Conservation (phyloP, 306 rosid genomes). For the Sesbania bispinosa region DNA sequence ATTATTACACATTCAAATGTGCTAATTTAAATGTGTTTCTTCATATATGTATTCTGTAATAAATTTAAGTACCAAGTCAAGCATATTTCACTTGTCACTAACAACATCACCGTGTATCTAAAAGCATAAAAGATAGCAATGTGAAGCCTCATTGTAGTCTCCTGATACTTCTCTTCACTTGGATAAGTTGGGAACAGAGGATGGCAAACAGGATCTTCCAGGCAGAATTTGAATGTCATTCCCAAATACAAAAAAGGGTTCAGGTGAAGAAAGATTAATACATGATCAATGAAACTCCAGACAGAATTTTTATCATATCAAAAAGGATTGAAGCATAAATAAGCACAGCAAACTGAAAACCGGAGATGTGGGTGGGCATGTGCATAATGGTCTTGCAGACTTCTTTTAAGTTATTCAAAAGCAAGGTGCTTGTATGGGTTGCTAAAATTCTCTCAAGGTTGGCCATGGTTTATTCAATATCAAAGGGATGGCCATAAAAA, state of each 20-base stretch:
- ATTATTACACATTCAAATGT: constrained; percentile 46
- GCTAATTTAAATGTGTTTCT: constrained; percentile 44
- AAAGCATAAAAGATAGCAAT: constrained; percentile 46
- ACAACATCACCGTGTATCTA: constrained; percentile 52
- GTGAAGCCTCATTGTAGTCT: constrained; percentile 67
- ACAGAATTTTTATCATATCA: constrained; percentile 35
- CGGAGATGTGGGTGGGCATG: constrained; percentile 47
- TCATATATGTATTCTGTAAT: constrained; percentile 64
- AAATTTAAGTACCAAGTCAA: constrained; percentile 60
- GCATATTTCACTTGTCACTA: constrained; percentile 60
- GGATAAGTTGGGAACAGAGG: no score
- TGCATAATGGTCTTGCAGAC: constrained; percentile 50
- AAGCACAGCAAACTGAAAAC: constrained; percentile 45
- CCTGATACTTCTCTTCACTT: constrained; percentile 52
- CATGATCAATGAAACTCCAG: constrained; percentile 43
- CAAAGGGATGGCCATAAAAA: constrained; percentile 67
- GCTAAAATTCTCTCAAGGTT: constrained; percentile 62
- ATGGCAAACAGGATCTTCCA: constrained; percentile 30
- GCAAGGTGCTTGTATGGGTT: constrained; percentile 61
- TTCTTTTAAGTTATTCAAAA: constrained; percentile 73
- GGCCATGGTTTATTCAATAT: constrained; percentile 83
- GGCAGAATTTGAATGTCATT: constrained; percentile 43
- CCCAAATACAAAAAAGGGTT: constrained; percentile 44
- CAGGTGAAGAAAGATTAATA: constrained; percentile 47
- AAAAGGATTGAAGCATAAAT: constrained; percentile 48